Evolutionary conservation across 1,284 basidiomycete genomes (phyloP).

Genomic region (Marasmius tenuissimus): DNA sequence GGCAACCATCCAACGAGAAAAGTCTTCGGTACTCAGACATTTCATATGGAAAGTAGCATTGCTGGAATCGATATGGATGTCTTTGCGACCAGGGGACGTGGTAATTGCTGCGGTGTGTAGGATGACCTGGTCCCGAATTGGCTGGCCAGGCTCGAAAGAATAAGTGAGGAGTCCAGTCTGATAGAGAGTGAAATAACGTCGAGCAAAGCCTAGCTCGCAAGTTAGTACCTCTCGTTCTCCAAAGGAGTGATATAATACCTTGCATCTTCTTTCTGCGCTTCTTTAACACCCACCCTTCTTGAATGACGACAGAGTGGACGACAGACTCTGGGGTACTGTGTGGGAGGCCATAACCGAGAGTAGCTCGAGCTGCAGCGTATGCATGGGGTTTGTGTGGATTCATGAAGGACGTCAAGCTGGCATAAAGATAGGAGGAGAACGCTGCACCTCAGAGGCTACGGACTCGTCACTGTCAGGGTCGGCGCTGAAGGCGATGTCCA

Average conservation of each 20-base stretch:
- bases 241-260: constrained; percentile 43
- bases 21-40: constrained; percentile 69
- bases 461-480: no score
- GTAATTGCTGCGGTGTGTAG: constrained; percentile 74
- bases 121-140: constrained; percentile 67
- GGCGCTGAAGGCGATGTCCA: no score
- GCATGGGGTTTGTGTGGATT: not conserved
- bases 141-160: constrained; percentile 70
- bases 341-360: constrained; percentile 15
- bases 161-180: constrained; percentile 73
- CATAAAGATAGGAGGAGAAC: not conserved
- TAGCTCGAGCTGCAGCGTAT: constrained; percentile 14
- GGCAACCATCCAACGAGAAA: constrained; percentile 70
- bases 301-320: constrained; percentile 36
- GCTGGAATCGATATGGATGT: constrained; percentile 77
- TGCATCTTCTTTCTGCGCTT: constrained; percentile 85
- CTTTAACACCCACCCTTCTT: constrained; percentile 78
- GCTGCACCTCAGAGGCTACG: no score
- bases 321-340: not conserved
- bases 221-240: constrained; percentile 5
- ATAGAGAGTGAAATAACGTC: constrained; percentile 72
- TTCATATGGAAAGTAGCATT: constrained; percentile 80
- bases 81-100: constrained; percentile 63
- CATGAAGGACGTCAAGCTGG: constrained; percentile 1
- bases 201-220: constrained; percentile 67